Conservation (phyloP, 805 yeast species). For the Candida dendrica region DNA sequence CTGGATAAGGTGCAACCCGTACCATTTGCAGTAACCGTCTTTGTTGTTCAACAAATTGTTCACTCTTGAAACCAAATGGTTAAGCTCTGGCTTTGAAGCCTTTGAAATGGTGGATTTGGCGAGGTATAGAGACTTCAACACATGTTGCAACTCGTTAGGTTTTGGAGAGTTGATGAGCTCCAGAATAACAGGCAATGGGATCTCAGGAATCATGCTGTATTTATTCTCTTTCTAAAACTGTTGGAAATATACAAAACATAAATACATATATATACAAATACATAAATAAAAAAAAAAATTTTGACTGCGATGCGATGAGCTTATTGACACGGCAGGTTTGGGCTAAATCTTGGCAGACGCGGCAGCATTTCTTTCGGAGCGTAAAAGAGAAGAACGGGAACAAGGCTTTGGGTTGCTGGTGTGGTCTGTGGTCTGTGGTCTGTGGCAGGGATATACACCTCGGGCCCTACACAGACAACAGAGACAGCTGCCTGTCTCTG, state of each 20-base stretch:
- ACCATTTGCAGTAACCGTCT: constrained; percentile 26
- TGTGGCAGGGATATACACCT: too few relatives aligned
- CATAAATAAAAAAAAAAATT: neutral
- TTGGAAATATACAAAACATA: too few relatives aligned
- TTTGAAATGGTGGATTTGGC: constrained; percentile 24
- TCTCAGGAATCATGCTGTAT: constrained; percentile 8
- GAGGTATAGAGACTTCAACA: constrained; percentile 15
- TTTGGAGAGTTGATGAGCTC: constrained; percentile 13
- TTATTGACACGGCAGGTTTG: neutral
- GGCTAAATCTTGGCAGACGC: neutral
- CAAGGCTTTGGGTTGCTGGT: too few relatives aligned
- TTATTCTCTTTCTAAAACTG: neutral
- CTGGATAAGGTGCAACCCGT: constrained; percentile 27
- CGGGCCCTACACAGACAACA: too few relatives aligned
- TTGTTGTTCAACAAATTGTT: constrained; percentile 26
- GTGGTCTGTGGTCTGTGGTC: too few relatives aligned
- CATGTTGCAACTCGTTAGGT: constrained; percentile 12
- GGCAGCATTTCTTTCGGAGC: too few relatives aligned
- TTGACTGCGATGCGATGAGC: neutral
- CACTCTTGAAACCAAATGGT: constrained; percentile 37
- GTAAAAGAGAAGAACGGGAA: too few relatives aligned
- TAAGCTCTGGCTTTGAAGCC: constrained; percentile 43
- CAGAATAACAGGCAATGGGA: constrained; percentile 17
- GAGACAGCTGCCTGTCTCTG: too few relatives aligned
- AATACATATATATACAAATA: too few relatives aligned